Base-by-base conservation (phyloP, 2,329 filamentous ascomycete species). In the Xenosphaeropsis pyriputrescens region DNA sequence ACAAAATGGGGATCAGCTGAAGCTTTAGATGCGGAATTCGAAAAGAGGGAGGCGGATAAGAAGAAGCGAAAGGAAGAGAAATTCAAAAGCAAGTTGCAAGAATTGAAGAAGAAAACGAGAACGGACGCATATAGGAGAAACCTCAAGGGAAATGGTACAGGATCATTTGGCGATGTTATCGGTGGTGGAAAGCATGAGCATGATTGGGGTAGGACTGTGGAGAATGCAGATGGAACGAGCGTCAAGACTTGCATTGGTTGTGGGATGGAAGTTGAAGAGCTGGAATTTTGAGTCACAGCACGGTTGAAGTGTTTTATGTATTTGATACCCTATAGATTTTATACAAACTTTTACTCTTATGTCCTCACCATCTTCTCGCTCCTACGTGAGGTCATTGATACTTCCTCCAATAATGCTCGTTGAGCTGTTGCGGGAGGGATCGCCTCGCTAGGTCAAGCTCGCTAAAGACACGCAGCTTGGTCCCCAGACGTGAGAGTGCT, bases 1-100 rank as follows among this genome's bases (percentile, higher is more conserved):
- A 76, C 75, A 46, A 95, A 95, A 62, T 98, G 91, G 91, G 91
- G 91, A 0, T 85, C 80, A 0, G 61, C 83, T 0, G 86, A 91
- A 52, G 82, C 79, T 0, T 62, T 96, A 4, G 91, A 96, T 54
- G 84, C 72, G 5, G 89, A 96, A 60, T 96, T 91, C 50, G 84
- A 82, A 57, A 73, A 73, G 44, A 71, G 89, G 14, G 79, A 86
- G 53, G 61, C 64, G 2, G 80, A 91, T 39, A 86, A 85, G 59
- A 94, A 93, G 61, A 72, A 70, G 35, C 68, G 85, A 37, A 93
- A 93, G 53, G 88, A 95, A 56, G 77, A 78, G 50, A 93, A 94
- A 57, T 96, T 96, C 60, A 85, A 84, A 53, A 78, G 75, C 41
- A 93, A 93, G 62, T 64, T 98, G 26, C 68, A 82, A 5, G 88